Evolutionary conservation across 2,329 filamentous ascomycete species (phyloP).

Genomic region (Trichoderma sp.): DNA sequence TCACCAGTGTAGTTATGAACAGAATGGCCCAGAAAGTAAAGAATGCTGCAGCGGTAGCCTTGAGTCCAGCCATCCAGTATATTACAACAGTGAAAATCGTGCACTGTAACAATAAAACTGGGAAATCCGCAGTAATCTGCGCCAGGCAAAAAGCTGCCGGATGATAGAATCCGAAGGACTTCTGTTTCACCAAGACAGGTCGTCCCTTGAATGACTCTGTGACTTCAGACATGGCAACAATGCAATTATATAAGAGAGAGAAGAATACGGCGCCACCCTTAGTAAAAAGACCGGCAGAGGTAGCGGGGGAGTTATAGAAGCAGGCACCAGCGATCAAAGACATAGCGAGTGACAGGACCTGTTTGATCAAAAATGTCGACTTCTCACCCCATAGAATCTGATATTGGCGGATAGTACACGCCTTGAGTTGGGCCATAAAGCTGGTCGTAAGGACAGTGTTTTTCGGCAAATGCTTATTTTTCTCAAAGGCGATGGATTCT

Average conservation of each 20-base stretch:
- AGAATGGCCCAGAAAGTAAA: conserved; percentile 61
- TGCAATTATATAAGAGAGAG: conserved; percentile 60
- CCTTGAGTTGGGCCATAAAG: conserved; percentile 56
- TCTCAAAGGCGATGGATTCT: conserved; percentile 54
- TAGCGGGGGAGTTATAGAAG: conserved; percentile 64
- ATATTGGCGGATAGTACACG: conserved; percentile 61
- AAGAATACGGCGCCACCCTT: conserved; percentile 67
- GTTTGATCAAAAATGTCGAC: conserved; percentile 63
- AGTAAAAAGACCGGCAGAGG: conserved; percentile 61
- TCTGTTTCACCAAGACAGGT: conserved; percentile 60
- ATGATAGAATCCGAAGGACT: conserved; percentile 57
- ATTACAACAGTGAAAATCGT: conserved; percentile 57
- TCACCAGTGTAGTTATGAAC: neutral
- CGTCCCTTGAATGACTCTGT: conserved; percentile 62
- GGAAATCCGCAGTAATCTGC: conserved; percentile 55
- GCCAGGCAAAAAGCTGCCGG: conserved; percentile 61
- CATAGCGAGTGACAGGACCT: conserved; percentile 57
- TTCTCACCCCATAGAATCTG: conserved; percentile 68
- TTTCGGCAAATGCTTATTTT: conserved; percentile 55
- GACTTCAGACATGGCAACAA: conserved; percentile 67
- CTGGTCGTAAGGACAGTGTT: conserved; percentile 32
- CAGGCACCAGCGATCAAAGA: conserved; percentile 66
- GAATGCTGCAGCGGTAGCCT: conserved; percentile 52
- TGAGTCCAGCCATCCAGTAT: conserved; percentile 65
- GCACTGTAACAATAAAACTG: conserved; percentile 60